Conservation (phyloP, 352 stramenopile species). For the Elongisporangium prolatum region DNA sequence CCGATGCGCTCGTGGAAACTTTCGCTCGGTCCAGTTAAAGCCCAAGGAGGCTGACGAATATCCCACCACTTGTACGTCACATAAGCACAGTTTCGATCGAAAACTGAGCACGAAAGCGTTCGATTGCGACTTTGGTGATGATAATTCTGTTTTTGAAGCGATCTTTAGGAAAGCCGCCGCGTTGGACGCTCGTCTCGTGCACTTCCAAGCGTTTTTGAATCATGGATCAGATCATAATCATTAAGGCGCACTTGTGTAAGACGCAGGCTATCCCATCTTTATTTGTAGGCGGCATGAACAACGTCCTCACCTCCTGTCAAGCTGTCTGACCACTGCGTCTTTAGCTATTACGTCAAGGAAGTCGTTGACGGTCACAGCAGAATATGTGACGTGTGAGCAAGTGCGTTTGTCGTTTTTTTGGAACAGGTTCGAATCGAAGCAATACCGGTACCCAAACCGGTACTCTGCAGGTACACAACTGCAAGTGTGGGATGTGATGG, state of each 20-base stretch:
- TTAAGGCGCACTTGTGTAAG: constrained; percentile 41
- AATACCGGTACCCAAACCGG: not conserved
- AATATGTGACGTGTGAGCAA: not conserved
- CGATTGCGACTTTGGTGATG: not conserved
- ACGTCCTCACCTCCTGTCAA: constrained; percentile 37
- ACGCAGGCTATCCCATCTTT: constrained; percentile 39
- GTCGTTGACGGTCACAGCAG: constrained; percentile 14
- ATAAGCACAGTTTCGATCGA: not conserved
- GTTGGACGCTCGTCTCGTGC: constrained; percentile 34
- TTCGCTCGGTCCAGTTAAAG: constrained; percentile 6
- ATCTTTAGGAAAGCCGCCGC: constrained; percentile 16
- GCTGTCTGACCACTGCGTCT: constrained; percentile 26
- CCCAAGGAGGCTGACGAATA: not conserved
- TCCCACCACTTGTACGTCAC: not conserved
- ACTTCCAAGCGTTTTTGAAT: constrained; percentile 9
- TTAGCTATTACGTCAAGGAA: constrained; percentile 31
- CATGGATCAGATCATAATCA: constrained; percentile 15
- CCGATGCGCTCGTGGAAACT: constrained; percentile 9
- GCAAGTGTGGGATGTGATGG: not conserved
- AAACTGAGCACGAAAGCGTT: not conserved
- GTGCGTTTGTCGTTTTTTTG: not conserved
- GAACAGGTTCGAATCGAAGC: not conserved
- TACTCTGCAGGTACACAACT: too few species aligned
- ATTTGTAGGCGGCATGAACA: constrained; percentile 39
- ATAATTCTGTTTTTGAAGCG: too few species aligned